phyloP scores from a whole-genome alignment of 257 asterid genomes.

The Jasminum sambac region DNA sequence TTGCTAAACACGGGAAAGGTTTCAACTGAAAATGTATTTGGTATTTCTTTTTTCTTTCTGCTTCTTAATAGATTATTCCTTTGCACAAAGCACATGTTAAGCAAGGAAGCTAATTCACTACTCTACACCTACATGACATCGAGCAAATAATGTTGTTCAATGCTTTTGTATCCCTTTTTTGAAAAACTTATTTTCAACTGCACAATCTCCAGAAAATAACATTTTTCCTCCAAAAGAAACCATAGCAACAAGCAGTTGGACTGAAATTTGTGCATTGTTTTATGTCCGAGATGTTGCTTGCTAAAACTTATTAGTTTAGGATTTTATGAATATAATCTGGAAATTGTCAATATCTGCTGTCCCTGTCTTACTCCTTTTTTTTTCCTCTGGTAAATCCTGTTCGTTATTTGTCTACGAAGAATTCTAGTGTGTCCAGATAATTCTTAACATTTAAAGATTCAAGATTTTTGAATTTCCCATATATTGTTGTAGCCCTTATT shows the following conservation, averaged over 20 bases:
- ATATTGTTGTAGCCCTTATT: background rate
- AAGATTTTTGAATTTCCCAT: background rate
- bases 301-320: background rate
- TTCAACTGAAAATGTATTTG: conserved; percentile 35
- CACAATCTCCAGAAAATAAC: too few relatives aligned
- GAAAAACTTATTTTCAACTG: too few relatives aligned
- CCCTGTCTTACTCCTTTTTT: background rate
- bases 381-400: background rate
- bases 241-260: background rate
- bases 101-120: background rate
- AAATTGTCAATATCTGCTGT: background rate
- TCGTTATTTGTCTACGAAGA: background rate
- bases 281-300: background rate
- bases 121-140: background rate
- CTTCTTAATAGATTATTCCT: conserved; percentile 10
- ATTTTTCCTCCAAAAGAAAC: too few relatives aligned
- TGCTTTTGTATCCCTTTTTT: too few relatives aligned
- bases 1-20: conserved; percentile 50
- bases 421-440: background rate
- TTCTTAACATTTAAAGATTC: background rate
- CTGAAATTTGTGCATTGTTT: background rate
- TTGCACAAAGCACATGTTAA: background rate
- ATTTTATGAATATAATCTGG: background rate
- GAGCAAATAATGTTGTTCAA: background rate
- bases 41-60: conserved; percentile 35